phyloP scores from a whole-genome alignment of 2,329 filamentous ascomycete species.

The Sporothrix phasma region DNA sequence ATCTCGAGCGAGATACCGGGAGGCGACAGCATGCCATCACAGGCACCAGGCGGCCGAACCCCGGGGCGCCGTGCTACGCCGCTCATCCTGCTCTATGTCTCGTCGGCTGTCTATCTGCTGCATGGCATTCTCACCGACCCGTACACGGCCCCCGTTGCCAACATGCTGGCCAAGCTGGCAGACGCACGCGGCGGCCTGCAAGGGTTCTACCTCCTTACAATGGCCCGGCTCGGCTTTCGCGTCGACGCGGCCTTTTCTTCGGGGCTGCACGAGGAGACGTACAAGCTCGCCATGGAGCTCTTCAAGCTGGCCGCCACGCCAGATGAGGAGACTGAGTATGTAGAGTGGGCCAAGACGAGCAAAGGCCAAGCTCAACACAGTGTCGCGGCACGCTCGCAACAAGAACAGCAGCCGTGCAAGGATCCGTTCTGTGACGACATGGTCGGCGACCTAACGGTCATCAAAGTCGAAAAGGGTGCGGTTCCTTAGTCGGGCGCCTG shows the following conservation, averaged over 20 bases:
- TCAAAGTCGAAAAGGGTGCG: conserved; percentile 8
- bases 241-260: conserved; percentile 57
- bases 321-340: conserved; percentile 43
- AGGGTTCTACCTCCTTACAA: conserved; percentile 62
- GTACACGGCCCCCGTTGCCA: conserved; percentile 35
- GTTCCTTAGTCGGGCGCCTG: neutral
- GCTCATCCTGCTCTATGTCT: conserved; percentile 37
- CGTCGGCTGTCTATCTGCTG: conserved; percentile 39
- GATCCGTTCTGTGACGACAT: conserved; percentile 14
- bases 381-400: neutral
- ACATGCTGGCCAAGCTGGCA: conserved; percentile 62
- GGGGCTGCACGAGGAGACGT: conserved; percentile 48
- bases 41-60: neutral
- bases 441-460: neutral
- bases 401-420: neutral
- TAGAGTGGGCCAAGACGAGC: conserved; percentile 12
- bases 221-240: conserved; percentile 72
- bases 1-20: neutral
- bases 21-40: neutral
- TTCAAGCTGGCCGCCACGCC: conserved; percentile 73
- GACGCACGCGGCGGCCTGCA: conserved; percentile 64
- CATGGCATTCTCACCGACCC: conserved; percentile 44
- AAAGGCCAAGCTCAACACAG: neutral
- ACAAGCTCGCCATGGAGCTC: conserved; percentile 71
- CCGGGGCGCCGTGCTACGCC: neutral